phyloP scores from a whole-genome alignment of 768 basidiomycete genomes.

The Coprinopsis sp. region DNA sequence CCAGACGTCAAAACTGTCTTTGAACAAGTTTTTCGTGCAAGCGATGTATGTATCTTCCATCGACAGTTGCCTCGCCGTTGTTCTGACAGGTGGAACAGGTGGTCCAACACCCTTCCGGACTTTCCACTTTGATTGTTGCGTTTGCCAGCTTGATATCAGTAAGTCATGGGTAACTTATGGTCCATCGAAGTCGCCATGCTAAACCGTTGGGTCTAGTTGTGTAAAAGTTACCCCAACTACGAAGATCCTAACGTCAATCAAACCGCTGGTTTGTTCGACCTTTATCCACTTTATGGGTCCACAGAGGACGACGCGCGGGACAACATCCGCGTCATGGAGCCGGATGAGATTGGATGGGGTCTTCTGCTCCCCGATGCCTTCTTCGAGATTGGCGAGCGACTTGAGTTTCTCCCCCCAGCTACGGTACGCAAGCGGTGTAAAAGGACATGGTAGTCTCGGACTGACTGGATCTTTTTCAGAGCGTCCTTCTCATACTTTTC shows the following conservation, averaged over 20 bases:
- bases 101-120: constrained; percentile 48
- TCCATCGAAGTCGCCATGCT: constrained; percentile 47
- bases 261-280: constrained; percentile 26
- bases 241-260: constrained; percentile 49
- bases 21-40: neutral
- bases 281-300: constrained; percentile 15
- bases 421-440: too few relatives aligned
- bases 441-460: too few relatives aligned
- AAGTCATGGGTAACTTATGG: neutral
- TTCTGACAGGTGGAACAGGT: neutral
- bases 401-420: constrained; percentile 51
- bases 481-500: constrained; percentile 52
- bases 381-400: constrained; percentile 38
- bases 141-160: constrained; percentile 57
- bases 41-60: neutral
- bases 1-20: neutral
- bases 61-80: neutral
- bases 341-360: constrained; percentile 41
- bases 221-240: constrained; percentile 47
- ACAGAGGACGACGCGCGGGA: constrained; percentile 29
- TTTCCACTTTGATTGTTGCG: constrained; percentile 60
- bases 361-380: constrained; percentile 50
- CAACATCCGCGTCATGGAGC: constrained; percentile 31
- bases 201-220: constrained; percentile 37
- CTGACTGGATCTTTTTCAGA: too few relatives aligned